Percentiles rank a stretch among this genome's conserved stretches.
Evolutionary conservation across 768 basidiomycete genomes (phyloP).

Genomic region (Artomyces pyxidatus): DNA sequence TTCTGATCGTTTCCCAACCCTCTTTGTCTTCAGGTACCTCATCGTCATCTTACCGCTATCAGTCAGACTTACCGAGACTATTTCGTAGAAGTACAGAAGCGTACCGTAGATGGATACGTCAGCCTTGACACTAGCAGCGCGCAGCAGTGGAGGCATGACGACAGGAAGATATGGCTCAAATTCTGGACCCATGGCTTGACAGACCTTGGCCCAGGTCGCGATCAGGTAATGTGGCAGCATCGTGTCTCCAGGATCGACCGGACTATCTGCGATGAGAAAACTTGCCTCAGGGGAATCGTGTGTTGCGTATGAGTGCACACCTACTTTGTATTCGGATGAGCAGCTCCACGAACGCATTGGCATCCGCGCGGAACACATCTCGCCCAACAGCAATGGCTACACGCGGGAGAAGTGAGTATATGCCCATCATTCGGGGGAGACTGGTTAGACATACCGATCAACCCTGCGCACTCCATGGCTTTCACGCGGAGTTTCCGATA

Average conservation of each 20-base stretch:
- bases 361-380: constrained; percentile 70
- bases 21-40: constrained; percentile 52
- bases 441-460: constrained; percentile 53
- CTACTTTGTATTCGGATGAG: constrained; percentile 73
- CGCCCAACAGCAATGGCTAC: constrained; percentile 81
- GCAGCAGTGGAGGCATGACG: constrained; percentile 74
- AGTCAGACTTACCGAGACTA: constrained; percentile 1
- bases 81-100: constrained; percentile 13
- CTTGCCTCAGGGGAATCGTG: not conserved
- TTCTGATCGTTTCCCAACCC: constrained; percentile 70
- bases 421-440: too few species aligned
- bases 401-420: not conserved
- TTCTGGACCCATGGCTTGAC: constrained; percentile 75
- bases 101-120: constrained; percentile 68
- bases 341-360: constrained; percentile 59
- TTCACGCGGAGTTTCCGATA: constrained; percentile 67
- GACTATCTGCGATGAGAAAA: constrained; percentile 39
- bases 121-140: constrained; percentile 71
- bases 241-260: constrained; percentile 62
- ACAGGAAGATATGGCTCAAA: constrained; percentile 82
- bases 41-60: constrained; percentile 36
- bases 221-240: constrained; percentile 71
- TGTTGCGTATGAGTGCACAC: constrained; percentile 15
- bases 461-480: constrained; percentile 87
- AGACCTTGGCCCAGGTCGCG: constrained; percentile 84